These are phyloP conservation scores for Suhomyces bolitotheri DNA, from an alignment of 1,139 yeast genomes.

Conservation along the genomic window DNA sequence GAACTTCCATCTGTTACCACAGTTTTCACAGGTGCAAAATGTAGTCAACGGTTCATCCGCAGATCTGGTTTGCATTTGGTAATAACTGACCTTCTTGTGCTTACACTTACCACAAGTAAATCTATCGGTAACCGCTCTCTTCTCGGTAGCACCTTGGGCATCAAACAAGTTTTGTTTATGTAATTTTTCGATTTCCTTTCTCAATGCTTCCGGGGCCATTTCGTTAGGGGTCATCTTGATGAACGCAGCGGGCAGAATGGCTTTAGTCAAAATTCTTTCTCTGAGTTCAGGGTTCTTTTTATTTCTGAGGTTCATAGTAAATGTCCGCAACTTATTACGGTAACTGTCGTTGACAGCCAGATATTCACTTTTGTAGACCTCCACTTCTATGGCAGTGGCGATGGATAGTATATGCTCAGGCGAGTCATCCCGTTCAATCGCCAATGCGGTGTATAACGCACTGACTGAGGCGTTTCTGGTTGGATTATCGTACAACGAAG, in stretches of 20 bases:
- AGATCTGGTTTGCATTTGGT: constrained; percentile 96
- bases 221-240: constrained; percentile 87
- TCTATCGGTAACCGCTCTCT: constrained; percentile 93
- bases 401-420: constrained; percentile 56
- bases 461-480: constrained; percentile 83
- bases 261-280: constrained; percentile 63
- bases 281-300: constrained; percentile 87
- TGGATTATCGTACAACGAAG: constrained; percentile 66
- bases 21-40: constrained; percentile 94
- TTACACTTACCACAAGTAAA: constrained; percentile 98
- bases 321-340: constrained; percentile 77
- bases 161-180: constrained; percentile 89
- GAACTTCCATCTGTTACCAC: constrained; percentile 98
- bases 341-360: constrained; percentile 58
- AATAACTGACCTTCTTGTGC: constrained; percentile 93
- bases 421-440: constrained; percentile 66
- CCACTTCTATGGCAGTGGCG: constrained; percentile 73
- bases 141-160: constrained; percentile 98
- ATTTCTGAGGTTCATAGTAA: constrained; percentile 83
- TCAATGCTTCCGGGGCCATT: constrained; percentile 88
- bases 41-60: constrained; percentile 99
- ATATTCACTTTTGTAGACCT: constrained; percentile 62
- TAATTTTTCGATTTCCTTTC: constrained; percentile 80
- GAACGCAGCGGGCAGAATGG: constrained; percentile 62
- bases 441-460: constrained; percentile 86